These are phyloP conservation scores for Aspergillus kassunensis DNA, from an alignment of 495 filamentous ascomycete genomes.

Conservation along the genomic window DNA sequence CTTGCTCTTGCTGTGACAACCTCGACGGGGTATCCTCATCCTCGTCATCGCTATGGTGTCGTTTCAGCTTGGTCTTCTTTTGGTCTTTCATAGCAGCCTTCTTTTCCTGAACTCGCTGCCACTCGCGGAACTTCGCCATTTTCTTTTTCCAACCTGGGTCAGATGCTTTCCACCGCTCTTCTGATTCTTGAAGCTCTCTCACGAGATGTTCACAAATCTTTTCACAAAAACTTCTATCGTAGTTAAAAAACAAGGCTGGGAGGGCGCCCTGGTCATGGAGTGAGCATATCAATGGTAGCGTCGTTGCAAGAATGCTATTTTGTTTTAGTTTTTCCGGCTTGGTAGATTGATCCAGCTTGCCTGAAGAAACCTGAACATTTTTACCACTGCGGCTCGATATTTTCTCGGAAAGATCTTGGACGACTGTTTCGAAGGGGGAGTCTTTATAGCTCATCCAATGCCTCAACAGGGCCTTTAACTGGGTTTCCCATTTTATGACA, in stretches of 20 bases:
- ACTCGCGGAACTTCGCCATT: conserved; percentile 34
- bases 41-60: background rate
- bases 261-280: conserved; percentile 62
- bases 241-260: conserved; percentile 75
- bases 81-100: conserved; percentile 24
- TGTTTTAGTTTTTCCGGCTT: background rate
- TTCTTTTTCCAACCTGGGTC: conserved; percentile 56
- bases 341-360: background rate
- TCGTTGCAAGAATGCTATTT: conserved; percentile 35
- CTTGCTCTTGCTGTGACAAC: conserved; percentile 47
- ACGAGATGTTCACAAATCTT: conserved; percentile 45
- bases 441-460: conserved; percentile 55
- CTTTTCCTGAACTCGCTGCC: conserved; percentile 46
- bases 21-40: background rate
- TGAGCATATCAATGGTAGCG: conserved; percentile 56
- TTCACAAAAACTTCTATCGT: conserved; percentile 63
- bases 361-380: conserved; percentile 4
- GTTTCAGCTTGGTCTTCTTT: conserved; percentile 24
- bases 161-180: conserved; percentile 51
- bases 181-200: conserved; percentile 46
- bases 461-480: conserved; percentile 54
- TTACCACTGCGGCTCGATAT: background rate
- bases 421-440: conserved; percentile 61
- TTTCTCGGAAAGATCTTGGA: conserved; percentile 30
- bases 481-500: conserved; percentile 59